Percentiles rank a stretch among this genome's conserved stretches.
These are phyloP conservation scores for Entomortierella beljakovae DNA, from an alignment of 192 early-diverging fungal species.

Conservation along the genomic window DNA sequence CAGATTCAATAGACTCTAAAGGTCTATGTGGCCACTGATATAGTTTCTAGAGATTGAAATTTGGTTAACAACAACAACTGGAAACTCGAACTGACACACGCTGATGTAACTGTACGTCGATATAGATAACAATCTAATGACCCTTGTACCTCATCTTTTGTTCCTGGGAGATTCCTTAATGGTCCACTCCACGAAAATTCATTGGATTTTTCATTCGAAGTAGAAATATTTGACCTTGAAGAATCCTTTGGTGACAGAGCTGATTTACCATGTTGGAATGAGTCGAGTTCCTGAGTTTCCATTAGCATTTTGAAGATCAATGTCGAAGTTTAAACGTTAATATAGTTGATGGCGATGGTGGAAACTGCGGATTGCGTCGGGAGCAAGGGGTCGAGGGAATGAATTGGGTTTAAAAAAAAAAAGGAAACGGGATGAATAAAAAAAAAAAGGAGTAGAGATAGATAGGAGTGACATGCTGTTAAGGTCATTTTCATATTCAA, in stretches of 20 bases:
- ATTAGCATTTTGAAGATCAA: constrained; percentile 27
- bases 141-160: constrained; percentile 40
- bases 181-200: constrained; percentile 1
- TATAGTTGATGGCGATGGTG: not conserved
- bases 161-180: constrained; percentile 42
- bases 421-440: too few relatives aligned
- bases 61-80: not conserved
- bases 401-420: too few relatives aligned
- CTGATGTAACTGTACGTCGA: too few relatives aligned
- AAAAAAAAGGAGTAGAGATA: too few relatives aligned
- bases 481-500: too few relatives aligned
- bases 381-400: too few relatives aligned
- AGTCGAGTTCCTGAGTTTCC: constrained; percentile 39
- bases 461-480: too few relatives aligned
- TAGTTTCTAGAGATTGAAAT: constrained; percentile 34
- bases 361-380: too few relatives aligned
- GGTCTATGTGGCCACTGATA: constrained; percentile 63
- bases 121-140: too few relatives aligned
- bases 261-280: constrained; percentile 18
- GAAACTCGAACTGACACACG: too few relatives aligned
- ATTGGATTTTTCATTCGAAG: not conserved
- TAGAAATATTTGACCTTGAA: not conserved
- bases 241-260: not conserved
- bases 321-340: too few relatives aligned
- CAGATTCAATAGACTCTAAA: constrained; percentile 74